phyloP scores from a whole-genome alignment of 768 basidiomycete genomes.

The Hortiboletus flavorubellus region DNA sequence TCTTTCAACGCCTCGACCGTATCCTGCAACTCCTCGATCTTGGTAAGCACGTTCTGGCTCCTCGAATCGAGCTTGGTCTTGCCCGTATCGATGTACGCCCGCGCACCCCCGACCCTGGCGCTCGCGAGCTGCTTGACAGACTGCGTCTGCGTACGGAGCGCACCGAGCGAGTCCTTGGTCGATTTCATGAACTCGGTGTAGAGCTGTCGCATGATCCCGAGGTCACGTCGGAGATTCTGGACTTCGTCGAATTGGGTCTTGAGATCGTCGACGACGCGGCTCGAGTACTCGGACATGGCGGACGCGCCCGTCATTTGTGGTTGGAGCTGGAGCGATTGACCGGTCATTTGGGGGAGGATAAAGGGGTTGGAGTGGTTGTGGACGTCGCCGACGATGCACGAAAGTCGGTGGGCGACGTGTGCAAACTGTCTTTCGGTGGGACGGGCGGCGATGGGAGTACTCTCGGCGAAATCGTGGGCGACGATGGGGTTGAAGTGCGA shows the following conservation, averaged over 20 bases:
- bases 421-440: slow-evolving; percentile 77
- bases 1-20: slow-evolving; percentile 84
- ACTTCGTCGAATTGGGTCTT: slow-evolving; percentile 95
- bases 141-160: slow-evolving; percentile 79
- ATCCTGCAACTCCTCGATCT: slow-evolving; percentile 92
- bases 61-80: slow-evolving; percentile 88
- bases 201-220: slow-evolving; percentile 90
- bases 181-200: slow-evolving; percentile 92
- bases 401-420: slow-evolving; percentile 67
- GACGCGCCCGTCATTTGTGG: slow-evolving; percentile 78
- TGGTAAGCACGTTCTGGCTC: slow-evolving; percentile 86
- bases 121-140: slow-evolving; percentile 85
- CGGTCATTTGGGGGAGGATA: slow-evolving; percentile 62
- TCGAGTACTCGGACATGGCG: slow-evolving; percentile 66
- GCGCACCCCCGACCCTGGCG: slow-evolving; percentile 77
- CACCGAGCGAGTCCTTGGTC: slow-evolving; percentile 80
- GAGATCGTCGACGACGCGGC: slow-evolving; percentile 73
- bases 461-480: slow-evolving; percentile 57
- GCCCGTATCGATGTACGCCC: slow-evolving; percentile 86
- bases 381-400: slow-evolving; percentile 56
- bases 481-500: slow-evolving; percentile 49
- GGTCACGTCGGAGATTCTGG: slow-evolving; percentile 87
- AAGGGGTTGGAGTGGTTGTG: slow-evolving; percentile 35
- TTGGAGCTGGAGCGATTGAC: slow-evolving; percentile 53
- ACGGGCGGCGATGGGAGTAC: slow-evolving; percentile 60